Evolutionary conservation across 225 moss, liverwort and hornwort species (phyloP), one percentile per base, ranked within the genome.

Genomic region (Marchantia paleacea): DNA sequence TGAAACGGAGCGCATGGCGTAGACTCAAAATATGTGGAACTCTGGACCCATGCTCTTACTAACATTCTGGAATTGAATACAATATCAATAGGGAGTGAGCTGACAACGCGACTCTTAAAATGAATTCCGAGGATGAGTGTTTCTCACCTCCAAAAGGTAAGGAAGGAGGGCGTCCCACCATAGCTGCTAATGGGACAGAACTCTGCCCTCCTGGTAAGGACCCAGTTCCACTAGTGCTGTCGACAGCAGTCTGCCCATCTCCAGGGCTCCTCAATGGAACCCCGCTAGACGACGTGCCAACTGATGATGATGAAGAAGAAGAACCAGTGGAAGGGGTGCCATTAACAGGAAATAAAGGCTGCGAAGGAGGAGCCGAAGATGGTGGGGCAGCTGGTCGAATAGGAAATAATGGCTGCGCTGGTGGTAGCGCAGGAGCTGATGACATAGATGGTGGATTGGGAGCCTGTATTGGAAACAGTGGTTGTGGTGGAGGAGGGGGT

Each of bases 391-490:
- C 87, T 2, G 91, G 89, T 31, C 92, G 91, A 73, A 97, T 93
- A 53, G 97, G 97, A 86, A 97, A 97, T 1, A 97, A 81, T 19
- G 92, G 95, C 75, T 91, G 92, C 54, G 88, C 87, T 73, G 91
- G 76, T 73, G 92, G 28, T 39, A 73, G 55, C 55, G 93, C 86
- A 19, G 75, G 28, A 51, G 68, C 65, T 52, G 74, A 66, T 14
- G 83, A 78, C 30, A 79, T 31, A 70, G 89, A 83, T 10, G 90
- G 80, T 48, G 90, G 83, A 47, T 88, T 84, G 65, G 86, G 83
- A n/a, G 88, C 82, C 78, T 91, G 93, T 19, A 97, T 93, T 12
- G 97, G 97, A 70, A 97, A 97, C 13, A 97, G 86, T 69, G 94
- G 94, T 73, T 89, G 93, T 61, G 92, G 88, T 81, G 90, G 89